Evolutionary conservation across 345 rosid genomes (phyloP).

Genomic region (Abelmoschus esculentus): DNA sequence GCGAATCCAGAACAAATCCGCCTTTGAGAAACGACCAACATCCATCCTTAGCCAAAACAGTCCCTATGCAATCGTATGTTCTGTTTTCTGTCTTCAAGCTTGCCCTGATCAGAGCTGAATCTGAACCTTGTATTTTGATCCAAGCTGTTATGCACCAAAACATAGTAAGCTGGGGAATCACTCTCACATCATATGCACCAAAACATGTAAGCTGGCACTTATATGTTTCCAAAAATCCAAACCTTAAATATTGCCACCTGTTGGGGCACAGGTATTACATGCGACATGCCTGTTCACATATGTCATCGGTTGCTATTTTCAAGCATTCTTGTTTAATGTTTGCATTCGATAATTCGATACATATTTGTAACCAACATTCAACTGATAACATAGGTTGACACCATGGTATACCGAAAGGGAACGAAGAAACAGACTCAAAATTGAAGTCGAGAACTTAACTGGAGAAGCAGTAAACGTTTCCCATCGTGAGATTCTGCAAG

Average conservation of each 20-base stretch:
- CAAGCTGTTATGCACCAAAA: slow-evolving; percentile 35
- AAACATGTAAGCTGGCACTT: background rate
- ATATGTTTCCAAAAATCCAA: background rate
- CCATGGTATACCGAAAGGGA: background rate
- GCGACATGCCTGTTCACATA: background rate
- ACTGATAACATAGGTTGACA: background rate
- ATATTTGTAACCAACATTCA: background rate
- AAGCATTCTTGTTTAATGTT: background rate
- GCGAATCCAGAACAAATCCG: slow-evolving; percentile 53
- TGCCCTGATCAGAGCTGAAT: slow-evolving; percentile 47
- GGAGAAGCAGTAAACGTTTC: slow-evolving; percentile 38
- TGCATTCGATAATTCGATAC: background rate
- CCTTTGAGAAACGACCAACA: slow-evolving; percentile 99
- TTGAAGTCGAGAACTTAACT: slow-evolving; percentile 26
- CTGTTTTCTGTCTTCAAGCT: slow-evolving; percentile 45
- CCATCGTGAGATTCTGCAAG: slow-evolving; percentile 42
- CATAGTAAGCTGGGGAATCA: background rate
- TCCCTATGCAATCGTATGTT: slow-evolving; percentile 48
- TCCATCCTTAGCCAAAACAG: slow-evolving; percentile 48
- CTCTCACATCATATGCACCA: too few relatives aligned
- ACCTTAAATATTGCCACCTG: background rate
- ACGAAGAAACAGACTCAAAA: too few relatives aligned
- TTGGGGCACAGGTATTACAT: background rate
- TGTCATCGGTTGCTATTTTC: background rate
- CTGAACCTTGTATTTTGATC: slow-evolving; percentile 53